Evolutionary conservation across 805 yeast genomes (phyloP), one percentile per base, ranked within the genome.

Genomic region (Tetrapisispora iriomotensis): DNA sequence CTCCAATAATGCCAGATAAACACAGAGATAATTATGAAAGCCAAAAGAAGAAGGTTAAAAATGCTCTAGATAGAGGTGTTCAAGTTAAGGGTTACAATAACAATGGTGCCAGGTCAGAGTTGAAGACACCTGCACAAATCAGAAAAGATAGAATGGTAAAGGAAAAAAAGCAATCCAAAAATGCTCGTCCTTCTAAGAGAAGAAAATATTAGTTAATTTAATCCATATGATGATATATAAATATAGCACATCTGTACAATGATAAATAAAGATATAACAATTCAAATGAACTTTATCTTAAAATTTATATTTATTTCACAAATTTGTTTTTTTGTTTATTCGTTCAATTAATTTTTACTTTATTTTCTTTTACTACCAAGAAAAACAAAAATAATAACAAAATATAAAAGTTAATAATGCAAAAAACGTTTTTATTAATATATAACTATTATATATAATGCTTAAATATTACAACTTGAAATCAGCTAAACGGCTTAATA

Each of bases 1-100:
- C 96, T 2, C 99, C 99, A 29, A 83, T 77, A 56, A 64, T 79
- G 29, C 96, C 98, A n/a, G 96, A 87, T 54, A 86, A 74, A 62
- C 77, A 68, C 49, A 77, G 97, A 64, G 96, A 88, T 55, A 88
- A 92, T 62, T 92, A 74, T 64, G 72, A 77, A 43, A 70, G 70
- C 47, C 96, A 90, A 59, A 78, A 82, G 74, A 77, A 78, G 67
- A 80, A 82, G 64, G 90, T 84, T 36, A 75, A 74, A 38, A 76
- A 75, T 49, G 97, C 97, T 3, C 53, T 79, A 42, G 94, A 79
- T 8, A 66, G 75, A 36, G 96, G 96, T 35, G 58, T 74, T 23
- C 57, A 60, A 8, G 84, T 86, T 39, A 84, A 80, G 65, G 94
- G 92, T 8, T 68, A 58, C 48, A 73, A 74, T 41, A 56, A 49